Base-by-base conservation (phyloP, 208 protist species). In the Trypanosoma lewisi region DNA sequence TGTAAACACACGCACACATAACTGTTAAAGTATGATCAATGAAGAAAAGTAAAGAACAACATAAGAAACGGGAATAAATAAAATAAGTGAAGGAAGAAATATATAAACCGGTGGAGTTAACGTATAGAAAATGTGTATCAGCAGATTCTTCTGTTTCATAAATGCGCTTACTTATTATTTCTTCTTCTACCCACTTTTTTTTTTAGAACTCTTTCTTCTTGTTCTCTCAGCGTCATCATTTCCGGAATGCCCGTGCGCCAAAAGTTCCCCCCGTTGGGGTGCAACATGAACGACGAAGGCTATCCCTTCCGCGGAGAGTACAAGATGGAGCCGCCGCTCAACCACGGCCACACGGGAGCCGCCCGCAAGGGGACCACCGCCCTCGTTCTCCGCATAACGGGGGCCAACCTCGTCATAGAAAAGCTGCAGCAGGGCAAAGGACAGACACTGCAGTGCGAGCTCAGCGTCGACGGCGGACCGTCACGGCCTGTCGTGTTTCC, bases 251-350 rank as follows among this genome's bases (percentile, higher is more conserved):
- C 70, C 16, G 34, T 50, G 9, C 51, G 62, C 2, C 37, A 4
- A 8, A 78, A 74, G 49, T 76, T 82, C 19, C 75, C 55, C 0
- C 77, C 73, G 0, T 67, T 83, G 45, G 89, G 85, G 14, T 72
- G 77, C 63, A 92, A 95, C 14, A 92, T 95, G 89, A 92, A 88
- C 64, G 85, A 95, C 52, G 74, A 68, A n/a, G 80, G 77, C 25
- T 95, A 95, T 61, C 89, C 89, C 0, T 95, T 95, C 51, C 79
- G 85, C 8, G 89, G 89, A 0, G 72, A 78, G 53, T 83, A 91
- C 70, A 70, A 63, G 23, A 23, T 95, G 21, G 78, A 85, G 16
- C 62, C 77, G 36, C 63, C 42, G 39, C 77, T 95, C 52, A 92
- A 91, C 72, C 89, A 95, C 66, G 89, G 89, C 0, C 89, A 95